phyloP scores from a whole-genome alignment of 2,329 filamentous ascomycete genomes.

The Lasiodiplodia sp. region DNA sequence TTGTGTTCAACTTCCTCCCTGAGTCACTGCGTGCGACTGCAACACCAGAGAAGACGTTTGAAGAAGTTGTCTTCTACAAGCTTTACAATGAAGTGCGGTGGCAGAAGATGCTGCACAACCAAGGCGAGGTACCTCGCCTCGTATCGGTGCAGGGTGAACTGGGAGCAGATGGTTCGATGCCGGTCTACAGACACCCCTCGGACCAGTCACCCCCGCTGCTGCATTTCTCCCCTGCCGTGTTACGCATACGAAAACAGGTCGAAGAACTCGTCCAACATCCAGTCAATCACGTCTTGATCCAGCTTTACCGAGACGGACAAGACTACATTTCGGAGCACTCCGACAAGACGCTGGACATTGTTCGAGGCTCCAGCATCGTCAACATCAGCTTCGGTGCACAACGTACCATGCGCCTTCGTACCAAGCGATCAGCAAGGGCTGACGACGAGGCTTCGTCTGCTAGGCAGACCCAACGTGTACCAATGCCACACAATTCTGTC shows the following conservation, averaged over 20 bases:
- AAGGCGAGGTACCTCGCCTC: slow-evolving; percentile 87
- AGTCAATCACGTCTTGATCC: slow-evolving; percentile 91
- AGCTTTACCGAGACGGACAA: slow-evolving; percentile 85
- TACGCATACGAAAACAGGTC: slow-evolving; percentile 70
- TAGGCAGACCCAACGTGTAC: slow-evolving; percentile 68
- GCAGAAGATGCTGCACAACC: slow-evolving; percentile 92
- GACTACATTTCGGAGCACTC: slow-evolving; percentile 97
- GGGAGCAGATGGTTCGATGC: slow-evolving; percentile 73
- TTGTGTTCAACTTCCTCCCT: slow-evolving; percentile 75
- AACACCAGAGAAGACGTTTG: slow-evolving; percentile 50
- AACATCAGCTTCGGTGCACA: slow-evolving; percentile 95
- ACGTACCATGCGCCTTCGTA: slow-evolving; percentile 87
- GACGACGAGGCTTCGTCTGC: slow-evolving; percentile 50
- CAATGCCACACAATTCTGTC: slow-evolving; percentile 86
- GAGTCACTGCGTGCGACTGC: slow-evolving; percentile 37
- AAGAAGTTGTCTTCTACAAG: slow-evolving; percentile 70
- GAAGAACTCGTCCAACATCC: slow-evolving; percentile 78
- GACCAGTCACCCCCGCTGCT: slow-evolving; percentile 83
- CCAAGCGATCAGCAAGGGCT: slow-evolving; percentile 65
- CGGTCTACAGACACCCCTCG: slow-evolving; percentile 92
- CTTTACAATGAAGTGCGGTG: slow-evolving; percentile 80
- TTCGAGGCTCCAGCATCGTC: slow-evolving; percentile 79
- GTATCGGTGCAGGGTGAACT: slow-evolving; percentile 87
- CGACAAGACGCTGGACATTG: slow-evolving; percentile 95
- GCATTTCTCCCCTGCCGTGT: slow-evolving; percentile 77